phyloP scores from a whole-genome alignment of 1,284 basidiomycete genomes.

The Exobasidium rhododendri region DNA sequence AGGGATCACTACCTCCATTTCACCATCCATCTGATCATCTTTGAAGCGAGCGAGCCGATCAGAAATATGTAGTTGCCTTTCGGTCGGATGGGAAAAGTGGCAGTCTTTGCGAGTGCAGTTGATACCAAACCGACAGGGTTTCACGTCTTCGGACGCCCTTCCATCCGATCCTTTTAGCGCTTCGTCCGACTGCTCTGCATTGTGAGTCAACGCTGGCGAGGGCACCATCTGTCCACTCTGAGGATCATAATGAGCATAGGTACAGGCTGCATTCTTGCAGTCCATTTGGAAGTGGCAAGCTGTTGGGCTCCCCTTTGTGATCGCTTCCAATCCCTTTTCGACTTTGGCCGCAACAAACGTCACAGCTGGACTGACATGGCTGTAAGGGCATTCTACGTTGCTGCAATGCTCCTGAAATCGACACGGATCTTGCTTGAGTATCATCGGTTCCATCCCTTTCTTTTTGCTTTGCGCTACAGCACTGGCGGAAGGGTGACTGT shows the following conservation, averaged over 20 bases:
- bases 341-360: slow-evolving; percentile 21
- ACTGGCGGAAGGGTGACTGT: slow-evolving; percentile 46
- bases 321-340: no score
- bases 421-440: slow-evolving; percentile 44
- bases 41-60: slow-evolving; percentile 12
- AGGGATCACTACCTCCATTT: slow-evolving; percentile 18
- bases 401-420: slow-evolving; percentile 33
- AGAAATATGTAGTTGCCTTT: slow-evolving; percentile 8
- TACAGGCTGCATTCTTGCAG: slow-evolving; percentile 11
- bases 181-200: neutral
- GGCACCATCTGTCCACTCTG: slow-evolving; percentile 7
- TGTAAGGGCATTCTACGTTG: slow-evolving; percentile 43
- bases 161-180: neutral
- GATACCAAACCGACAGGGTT: slow-evolving; percentile 15
- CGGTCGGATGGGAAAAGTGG: slow-evolving; percentile 16
- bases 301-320: slow-evolving; percentile 7
- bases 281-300: slow-evolving; percentile 10
- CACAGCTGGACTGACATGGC: slow-evolving; percentile 48
- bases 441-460: slow-evolving; percentile 38
- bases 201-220: slow-evolving; percentile 11
- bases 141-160: neutral
- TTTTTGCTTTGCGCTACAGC: slow-evolving; percentile 17
- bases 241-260: slow-evolving; percentile 16
- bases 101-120: slow-evolving; percentile 17
- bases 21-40: slow-evolving; percentile 11